phyloP scores from a whole-genome alignment of 352 stramenopile genomes.

The Globisporangium emineosum region DNA sequence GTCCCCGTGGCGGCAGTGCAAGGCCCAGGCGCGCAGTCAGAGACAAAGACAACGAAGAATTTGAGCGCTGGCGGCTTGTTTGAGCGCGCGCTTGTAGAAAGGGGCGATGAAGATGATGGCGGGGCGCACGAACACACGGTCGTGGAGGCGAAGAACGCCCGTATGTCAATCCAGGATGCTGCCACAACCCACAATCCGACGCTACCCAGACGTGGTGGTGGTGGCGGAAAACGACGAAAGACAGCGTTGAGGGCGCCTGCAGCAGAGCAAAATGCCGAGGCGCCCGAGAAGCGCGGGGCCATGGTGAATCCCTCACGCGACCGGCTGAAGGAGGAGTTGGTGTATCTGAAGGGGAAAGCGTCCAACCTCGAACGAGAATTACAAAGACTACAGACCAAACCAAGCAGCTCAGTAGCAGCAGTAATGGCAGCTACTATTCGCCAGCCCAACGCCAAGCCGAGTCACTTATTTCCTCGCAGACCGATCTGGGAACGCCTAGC shows the following conservation, averaged over 20 bases:
- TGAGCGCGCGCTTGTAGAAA: not conserved
- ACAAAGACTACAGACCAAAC: not conserved
- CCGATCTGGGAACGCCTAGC: slow-evolving; percentile 51
- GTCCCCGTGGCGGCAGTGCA: not conserved
- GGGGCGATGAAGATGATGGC: too few relatives aligned
- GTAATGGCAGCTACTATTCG: not conserved
- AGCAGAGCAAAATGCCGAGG: not conserved
- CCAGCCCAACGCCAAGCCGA: not conserved
- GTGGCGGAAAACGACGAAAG: not conserved
- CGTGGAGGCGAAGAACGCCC: too few relatives aligned
- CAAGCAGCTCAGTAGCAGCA: not conserved
- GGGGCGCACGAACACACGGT: too few relatives aligned
- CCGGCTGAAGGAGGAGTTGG: not conserved
- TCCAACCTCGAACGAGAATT: not conserved
- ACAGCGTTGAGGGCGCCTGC: too few relatives aligned
- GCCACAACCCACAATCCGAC: not conserved
- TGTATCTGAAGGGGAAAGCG: not conserved
- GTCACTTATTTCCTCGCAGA: not conserved
- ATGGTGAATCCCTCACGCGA: not conserved
- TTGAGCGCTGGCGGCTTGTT: not conserved
- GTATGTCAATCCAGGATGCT: not conserved
- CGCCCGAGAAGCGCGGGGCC: not conserved
- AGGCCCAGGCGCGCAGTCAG: not conserved
- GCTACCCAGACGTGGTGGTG: not conserved
- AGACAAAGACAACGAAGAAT: not conserved